phyloP scores from a whole-genome alignment of 73 alveolate species.

The Tetrahymena malaccensis region DNA sequence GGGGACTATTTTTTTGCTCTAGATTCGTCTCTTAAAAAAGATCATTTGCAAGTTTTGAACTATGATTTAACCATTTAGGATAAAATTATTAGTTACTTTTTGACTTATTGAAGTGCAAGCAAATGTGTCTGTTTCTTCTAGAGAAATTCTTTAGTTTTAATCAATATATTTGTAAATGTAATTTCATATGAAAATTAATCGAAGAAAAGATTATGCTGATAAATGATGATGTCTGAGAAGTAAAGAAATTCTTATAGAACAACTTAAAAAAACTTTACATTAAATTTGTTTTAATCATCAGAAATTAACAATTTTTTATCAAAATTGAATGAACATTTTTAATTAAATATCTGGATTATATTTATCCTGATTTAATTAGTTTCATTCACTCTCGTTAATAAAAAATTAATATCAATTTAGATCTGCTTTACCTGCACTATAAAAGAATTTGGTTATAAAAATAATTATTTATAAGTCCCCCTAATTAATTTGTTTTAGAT shows the following conservation, averaged over 20 bases:
- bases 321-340: neutral
- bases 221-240: neutral
- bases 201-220: neutral
- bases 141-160: neutral
- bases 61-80: too few relatives aligned
- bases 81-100: too few relatives aligned
- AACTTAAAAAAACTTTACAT: neutral
- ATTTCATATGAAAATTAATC: neutral
- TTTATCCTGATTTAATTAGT: too few relatives aligned
- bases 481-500: neutral
- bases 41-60: too few relatives aligned
- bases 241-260: neutral
- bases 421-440: neutral
- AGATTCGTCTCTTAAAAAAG: too few relatives aligned
- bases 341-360: too few relatives aligned
- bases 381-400: too few relatives aligned
- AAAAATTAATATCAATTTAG: neutral
- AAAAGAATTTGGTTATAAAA: neutral
- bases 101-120: too few relatives aligned
- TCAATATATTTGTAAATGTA: neutral
- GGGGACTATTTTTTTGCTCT: too few relatives aligned
- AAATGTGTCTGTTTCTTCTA: neutral
- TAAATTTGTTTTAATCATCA: neutral
- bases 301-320: neutral
- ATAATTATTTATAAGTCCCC: neutral